Conservation (phyloP, 169 alveolate species). For the Eimeria falciformis region DNA sequence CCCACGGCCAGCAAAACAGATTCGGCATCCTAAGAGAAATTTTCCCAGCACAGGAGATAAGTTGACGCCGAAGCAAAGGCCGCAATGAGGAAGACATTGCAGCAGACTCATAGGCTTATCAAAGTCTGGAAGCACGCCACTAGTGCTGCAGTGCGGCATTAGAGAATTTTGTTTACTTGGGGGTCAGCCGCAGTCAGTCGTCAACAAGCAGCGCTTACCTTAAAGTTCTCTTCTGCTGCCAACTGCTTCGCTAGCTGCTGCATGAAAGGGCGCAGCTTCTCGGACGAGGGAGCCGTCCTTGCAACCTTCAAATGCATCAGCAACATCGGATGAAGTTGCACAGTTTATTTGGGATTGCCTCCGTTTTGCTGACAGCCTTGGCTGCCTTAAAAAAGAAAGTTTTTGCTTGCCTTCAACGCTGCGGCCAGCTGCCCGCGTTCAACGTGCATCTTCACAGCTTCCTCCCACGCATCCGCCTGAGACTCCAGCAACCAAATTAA, state of each 20-base stretch:
- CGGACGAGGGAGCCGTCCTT: background rate
- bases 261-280: conserved; percentile 1
- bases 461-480: conserved; percentile 6
- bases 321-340: background rate
- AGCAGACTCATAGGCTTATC: no score
- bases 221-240: conserved; percentile 1
- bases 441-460: conserved; percentile 26
- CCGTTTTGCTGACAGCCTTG: background rate
- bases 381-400: background rate
- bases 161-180: no score
- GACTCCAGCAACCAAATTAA: background rate
- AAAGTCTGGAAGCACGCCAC: no score
- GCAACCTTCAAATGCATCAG: background rate
- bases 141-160: no score
- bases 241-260: conserved; percentile 29
- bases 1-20: conserved; percentile 7
- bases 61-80: no score
- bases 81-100: no score
- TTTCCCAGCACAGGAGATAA: no score
- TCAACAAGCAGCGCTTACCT: background rate
- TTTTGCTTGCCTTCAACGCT: conserved; percentile 1
- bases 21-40: conserved; percentile 11
- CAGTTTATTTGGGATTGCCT: background rate
- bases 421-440: conserved; percentile 9
- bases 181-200: no score